phyloP scores from a whole-genome alignment of 2,329 filamentous ascomycete species.

The Teratosphaeriaceae sp. region DNA sequence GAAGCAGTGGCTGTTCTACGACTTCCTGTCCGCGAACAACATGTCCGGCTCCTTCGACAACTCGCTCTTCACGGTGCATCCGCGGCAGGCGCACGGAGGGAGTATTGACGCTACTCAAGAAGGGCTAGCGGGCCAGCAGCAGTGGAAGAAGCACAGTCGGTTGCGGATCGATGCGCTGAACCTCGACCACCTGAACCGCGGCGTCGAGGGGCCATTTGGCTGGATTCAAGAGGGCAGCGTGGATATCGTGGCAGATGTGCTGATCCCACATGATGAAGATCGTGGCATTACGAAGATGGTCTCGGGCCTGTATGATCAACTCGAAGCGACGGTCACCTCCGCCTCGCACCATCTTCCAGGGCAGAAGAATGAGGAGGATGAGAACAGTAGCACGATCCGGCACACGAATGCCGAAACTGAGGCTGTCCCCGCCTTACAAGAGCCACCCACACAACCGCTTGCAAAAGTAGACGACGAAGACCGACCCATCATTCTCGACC shows the following conservation, averaged over 20 bases:
- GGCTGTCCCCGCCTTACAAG: too few relatives aligned
- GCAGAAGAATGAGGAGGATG: too few relatives aligned
- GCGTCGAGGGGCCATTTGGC: constrained; percentile 86
- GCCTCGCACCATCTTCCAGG: constrained; percentile 35
- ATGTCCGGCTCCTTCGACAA: constrained; percentile 95
- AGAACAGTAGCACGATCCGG: too few relatives aligned
- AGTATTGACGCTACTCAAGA: too few relatives aligned
- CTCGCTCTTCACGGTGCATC: constrained; percentile 95
- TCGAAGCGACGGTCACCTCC: constrained; percentile 78
- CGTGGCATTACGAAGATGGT: constrained; percentile 90
- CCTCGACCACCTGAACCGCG: constrained; percentile 92
- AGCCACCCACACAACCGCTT: too few relatives aligned
- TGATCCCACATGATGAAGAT: constrained; percentile 83
- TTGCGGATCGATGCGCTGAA: constrained; percentile 88
- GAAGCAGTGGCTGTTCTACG: constrained; percentile 97
- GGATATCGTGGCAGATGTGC: constrained; percentile 91
- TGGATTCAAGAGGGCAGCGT: constrained; percentile 98
- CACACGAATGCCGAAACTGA: too few relatives aligned
- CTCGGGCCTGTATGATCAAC: constrained; percentile 92
- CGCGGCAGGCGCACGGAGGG: constrained; percentile 84
- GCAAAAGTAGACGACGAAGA: constrained; percentile 55
- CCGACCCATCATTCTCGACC: constrained; percentile 84
- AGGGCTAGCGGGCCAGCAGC: too few relatives aligned
- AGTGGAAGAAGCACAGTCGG: constrained; percentile 94
- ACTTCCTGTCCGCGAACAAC: constrained; percentile 89